Base-by-base conservation (phyloP, 2,329 filamentous ascomycete genomes). In the Cylindrodendrum hubeiense region DNA sequence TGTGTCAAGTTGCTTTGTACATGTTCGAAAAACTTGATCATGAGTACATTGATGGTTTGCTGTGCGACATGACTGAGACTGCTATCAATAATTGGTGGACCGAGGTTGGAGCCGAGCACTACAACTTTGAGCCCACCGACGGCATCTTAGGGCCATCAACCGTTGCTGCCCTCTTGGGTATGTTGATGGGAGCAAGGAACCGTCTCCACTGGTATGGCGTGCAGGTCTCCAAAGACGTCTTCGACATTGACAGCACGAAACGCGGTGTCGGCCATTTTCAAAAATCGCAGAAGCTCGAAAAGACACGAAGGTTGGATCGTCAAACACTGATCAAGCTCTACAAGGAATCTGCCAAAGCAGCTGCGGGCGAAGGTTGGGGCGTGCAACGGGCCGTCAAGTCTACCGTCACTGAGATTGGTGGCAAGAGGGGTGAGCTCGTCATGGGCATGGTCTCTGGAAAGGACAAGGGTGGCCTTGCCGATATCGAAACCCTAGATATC, bases 31-130 rank as follows among this genome's bases (percentile, higher is more conserved):
- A 95, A 77, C 83, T 98, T 6, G 91, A 93, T n/a, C 87, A 91
- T 30, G 93, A 95, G 69, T 98, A 97, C 77, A 93, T 93, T 8
- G 96, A 99, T 75, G 96, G 96, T 0, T 82, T 98, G 24, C 86
- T 99, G 3, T 99, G 96, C 78, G 96, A 99, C 80, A 86, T 96
- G 46, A 98, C 96, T 0, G 96, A 99, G 78, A 91, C 87, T 67
- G 94, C 95, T 2, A 90, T 98, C 72, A 91, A 91, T 67, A 93
- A 98, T 78, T 99, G 96, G 96, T 98, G 96, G 96, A 91, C 93
- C 1, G 93, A 97, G 74, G 91, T 98, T 65, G 96, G 96, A 2
- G 91, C 91, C 0, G 95, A 98, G 70, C 91, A 96, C 75, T 98
- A 95, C 83, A 97, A 95, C 60, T 89, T 94, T 34, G 96, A 98